Conservation (phyloP, 768 basidiomycete genomes). For the Mrakia blollopis region DNA sequence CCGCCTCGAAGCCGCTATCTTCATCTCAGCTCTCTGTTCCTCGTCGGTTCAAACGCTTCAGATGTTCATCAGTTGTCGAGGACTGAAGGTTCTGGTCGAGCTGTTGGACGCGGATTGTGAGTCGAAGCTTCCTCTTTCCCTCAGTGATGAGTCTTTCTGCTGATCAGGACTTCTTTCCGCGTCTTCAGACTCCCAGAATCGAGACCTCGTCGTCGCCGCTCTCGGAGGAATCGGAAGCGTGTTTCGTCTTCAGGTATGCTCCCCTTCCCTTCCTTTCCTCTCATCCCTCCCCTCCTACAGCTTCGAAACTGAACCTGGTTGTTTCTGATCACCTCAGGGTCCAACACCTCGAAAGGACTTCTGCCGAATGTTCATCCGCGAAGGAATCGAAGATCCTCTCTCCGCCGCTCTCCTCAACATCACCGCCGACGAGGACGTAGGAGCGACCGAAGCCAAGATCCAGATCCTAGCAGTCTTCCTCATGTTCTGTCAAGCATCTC, state of each 20-base stretch:
- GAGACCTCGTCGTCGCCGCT: conserved; percentile 84
- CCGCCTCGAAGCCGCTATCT: conserved; percentile 88
- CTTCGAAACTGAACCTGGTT: not conserved
- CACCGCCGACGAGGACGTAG: conserved; percentile 57
- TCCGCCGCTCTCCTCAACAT: conserved; percentile 85
- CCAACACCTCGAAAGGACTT: conserved; percentile 98
- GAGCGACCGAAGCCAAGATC: conserved; percentile 63
- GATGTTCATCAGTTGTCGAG: conserved; percentile 96
- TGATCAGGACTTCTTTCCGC: too few species aligned
- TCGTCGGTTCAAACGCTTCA: conserved; percentile 90
- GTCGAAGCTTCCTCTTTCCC: not conserved
- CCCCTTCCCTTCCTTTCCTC: too few species aligned
- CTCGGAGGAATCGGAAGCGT: conserved; percentile 91
- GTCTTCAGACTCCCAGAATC: conserved; percentile 57
- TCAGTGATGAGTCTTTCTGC: too few species aligned
- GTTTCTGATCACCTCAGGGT: conserved; percentile 55
- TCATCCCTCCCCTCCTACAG: not conserved
- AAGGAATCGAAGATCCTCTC: conserved; percentile 87
- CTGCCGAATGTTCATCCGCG: conserved; percentile 94
- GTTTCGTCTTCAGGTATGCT: conserved; percentile 65
- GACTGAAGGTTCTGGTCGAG: conserved; percentile 88
- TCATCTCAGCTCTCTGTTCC: conserved; percentile 85
- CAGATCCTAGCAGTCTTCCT: conserved; percentile 84
- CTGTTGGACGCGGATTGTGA: conserved; percentile 92
- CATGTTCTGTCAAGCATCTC: conserved; percentile 94